Evolutionary conservation across 2,329 filamentous ascomycete species (phyloP), one percentile per base, ranked within the genome.

Genomic region (Sporothrix brasiliensis): DNA sequence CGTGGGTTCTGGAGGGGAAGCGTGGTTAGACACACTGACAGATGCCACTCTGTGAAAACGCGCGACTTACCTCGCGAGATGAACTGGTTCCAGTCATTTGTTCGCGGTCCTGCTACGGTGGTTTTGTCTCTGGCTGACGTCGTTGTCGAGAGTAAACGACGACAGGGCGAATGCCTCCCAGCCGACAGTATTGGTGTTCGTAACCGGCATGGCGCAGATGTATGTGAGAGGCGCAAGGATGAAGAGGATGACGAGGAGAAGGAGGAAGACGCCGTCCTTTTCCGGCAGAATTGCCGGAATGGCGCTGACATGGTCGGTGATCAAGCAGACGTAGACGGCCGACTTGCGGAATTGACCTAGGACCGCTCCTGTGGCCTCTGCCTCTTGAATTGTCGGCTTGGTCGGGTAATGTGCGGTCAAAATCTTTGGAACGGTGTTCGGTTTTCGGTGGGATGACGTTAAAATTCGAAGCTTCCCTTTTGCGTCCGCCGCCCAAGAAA

Each of bases 61-160:
- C 10, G 47, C 14, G 24, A 41, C 67, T 6, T 19, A 70, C 68
- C 53, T 4, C 52, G 39, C 7, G 70, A 72, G 14, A 74, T 72
- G 67, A 74, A 74, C 34, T 74, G 73, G 69, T 74, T 74, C 73
- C 73, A 74, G 69, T 73, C 52, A 13, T 66, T 50, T 19, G 47
- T 6, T 14, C 47, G 47, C 30, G 10, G 44, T 21, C n/a, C 39
- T 6, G n/a, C n/a, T n/a, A n/a, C n/a, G n/a, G n/a, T n/a, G n/a
- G n/a, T n/a, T n/a, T 47, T 19, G 39, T 27, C 39, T 63, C 27
- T 21, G 4, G 0, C 6, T 44, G 30, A 19, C 11, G 54, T 13
- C 7, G 68, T n/a, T 3, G 68, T 54, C 30, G 68, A 63, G 10
- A 69, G 41, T 4, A 4, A 5, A 13, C 54, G 24, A 2, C 54